These are phyloP conservation scores for Chlamydomonas reinhardtii DNA, from an alignment of 163 green algal genomes.

Conservation along the genomic window DNA sequence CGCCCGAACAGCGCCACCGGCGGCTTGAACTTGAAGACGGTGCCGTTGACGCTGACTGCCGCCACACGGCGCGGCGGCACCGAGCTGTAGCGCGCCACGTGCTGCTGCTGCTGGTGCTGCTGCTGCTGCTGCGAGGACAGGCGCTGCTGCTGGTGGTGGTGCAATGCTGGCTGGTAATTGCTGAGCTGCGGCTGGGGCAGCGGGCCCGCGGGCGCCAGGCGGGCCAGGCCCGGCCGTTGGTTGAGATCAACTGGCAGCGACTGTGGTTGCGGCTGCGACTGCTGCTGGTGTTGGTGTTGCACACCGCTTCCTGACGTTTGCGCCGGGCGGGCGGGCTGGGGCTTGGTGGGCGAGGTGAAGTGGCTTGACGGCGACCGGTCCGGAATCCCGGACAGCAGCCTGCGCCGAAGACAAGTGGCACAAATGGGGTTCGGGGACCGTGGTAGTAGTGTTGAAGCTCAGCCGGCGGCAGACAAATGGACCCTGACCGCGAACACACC, in stretches of 20 bases:
- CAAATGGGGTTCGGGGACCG: neutral
- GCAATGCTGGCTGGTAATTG: neutral
- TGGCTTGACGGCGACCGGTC: neutral
- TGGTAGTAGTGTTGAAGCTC: neutral
- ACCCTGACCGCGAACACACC: too few relatives aligned
- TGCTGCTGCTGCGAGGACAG: neutral
- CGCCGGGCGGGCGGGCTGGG: too few relatives aligned
- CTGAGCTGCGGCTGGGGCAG: neutral
- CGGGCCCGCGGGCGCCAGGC: neutral
- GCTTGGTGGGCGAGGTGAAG: neutral
- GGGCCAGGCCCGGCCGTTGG: too few relatives aligned
- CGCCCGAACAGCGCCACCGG: too few relatives aligned
- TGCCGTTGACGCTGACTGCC: too few relatives aligned
- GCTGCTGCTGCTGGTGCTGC: neutral
- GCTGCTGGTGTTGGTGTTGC: neutral
- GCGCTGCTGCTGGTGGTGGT: neutral
- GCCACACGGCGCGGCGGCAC: neutral
- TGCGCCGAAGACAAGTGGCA: neutral
- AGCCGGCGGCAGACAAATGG: too few relatives aligned
- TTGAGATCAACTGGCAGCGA: too few relatives aligned
- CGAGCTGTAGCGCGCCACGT: neutral
- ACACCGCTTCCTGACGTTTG: too few relatives aligned
- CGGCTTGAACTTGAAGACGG: too few relatives aligned
- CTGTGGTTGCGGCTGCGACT: too few relatives aligned
- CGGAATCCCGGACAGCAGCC: neutral